Evolutionary conservation across 495 filamentous ascomycete species (phyloP), one percentile per base, ranked within the genome.

Genomic region (Lichina pygmaea): DNA sequence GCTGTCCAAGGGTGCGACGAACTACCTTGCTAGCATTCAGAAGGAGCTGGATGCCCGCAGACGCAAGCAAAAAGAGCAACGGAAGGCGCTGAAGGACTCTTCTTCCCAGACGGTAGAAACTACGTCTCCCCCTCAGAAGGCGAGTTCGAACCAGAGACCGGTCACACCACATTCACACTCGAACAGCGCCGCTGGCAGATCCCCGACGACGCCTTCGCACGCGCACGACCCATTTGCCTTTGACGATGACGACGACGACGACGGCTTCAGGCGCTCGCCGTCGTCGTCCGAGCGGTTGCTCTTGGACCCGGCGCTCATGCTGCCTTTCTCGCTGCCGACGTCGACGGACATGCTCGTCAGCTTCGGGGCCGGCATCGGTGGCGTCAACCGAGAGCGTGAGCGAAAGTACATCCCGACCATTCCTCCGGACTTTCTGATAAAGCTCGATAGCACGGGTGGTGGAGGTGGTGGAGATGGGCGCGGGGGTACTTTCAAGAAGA

Each of bases 381-480:
- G 89, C 0, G 66, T 86, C 31, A 93, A 99, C 58, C 68, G 77
- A 44, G 89, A 99, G 57, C 67, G 84, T 41, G 89, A 89, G 56
- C 67, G 82, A 47, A 93, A 92, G 60, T 99, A 94, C 54, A 86
- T 92, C n/a, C 89, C 89, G 5, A 93, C 78, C 0, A 83, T 95
- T 30, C 85, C 91, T 24, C 77, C 86, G 2, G 89, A 99, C 58
- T 93, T 93, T 52, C 61, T 99, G 32, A 77, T 77, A 42, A 91
- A 81, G 60, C 67, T 99, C 34, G 89, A 95, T 64, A 66, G 77
- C 16, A 65, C 47, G 44, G 60, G 62, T 8, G 42, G 46, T 11
- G 37, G 38, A 11, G 10, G 10, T 39, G 36, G 36, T 3, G 36
- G 6, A 39, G 10, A 39, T 6, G 13, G 13, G 10, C 11, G 5